Base-by-base conservation (phyloP, 192 early-diverging fungal species). In the Entomortierella beljakovae region DNA sequence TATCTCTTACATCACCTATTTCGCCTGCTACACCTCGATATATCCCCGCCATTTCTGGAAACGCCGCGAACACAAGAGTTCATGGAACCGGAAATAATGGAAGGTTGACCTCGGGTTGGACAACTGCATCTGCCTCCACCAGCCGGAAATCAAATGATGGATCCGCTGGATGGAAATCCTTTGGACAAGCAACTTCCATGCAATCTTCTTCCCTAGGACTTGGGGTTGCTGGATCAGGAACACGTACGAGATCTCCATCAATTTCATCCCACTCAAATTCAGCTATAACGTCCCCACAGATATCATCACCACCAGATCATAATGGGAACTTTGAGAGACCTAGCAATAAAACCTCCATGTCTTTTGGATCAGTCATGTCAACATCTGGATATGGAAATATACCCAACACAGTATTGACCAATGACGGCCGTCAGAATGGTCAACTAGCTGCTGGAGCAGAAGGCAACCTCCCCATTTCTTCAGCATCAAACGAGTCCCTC, bases 21-120 rank as follows among this genome's bases (percentile, higher is more conserved):
- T 79, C 75, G 5, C 75, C 75, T n/a, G 75, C 75, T 20, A 37
- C 31, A 6, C 73, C 73, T 37, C 75, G 75, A 0, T 79, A 70
- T 42, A 79, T 79, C 23, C 55, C 66, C 18, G 75, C 75, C 3
- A 55, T 79, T 34, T 61, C 75, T 18, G 75, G 75, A 16, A 52
- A 40, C 16, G 56, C 37, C 28, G 61, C 59, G 5, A 34, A 46
- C 23, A 25, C 40, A 18, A 53, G 46, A 22, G 16, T 25, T 9
- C 43, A 4, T 46, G 59, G 68, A 55, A 32, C 46, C 5, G 63
- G 42, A 16, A 54, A 29, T 32, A 31, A 10, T 50, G 28, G 57
- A 20, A 48, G 58, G 33, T 35, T 60, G 8, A 43, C 32, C 13
- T 42, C 57, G 9, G 38, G 49, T 0, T 70, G 49, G 68, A 57